Evolutionary conservation across 2,329 filamentous ascomycete species (phyloP), one percentile per base, ranked within the genome.

Genomic region (Colletotrichum tabaci): DNA sequence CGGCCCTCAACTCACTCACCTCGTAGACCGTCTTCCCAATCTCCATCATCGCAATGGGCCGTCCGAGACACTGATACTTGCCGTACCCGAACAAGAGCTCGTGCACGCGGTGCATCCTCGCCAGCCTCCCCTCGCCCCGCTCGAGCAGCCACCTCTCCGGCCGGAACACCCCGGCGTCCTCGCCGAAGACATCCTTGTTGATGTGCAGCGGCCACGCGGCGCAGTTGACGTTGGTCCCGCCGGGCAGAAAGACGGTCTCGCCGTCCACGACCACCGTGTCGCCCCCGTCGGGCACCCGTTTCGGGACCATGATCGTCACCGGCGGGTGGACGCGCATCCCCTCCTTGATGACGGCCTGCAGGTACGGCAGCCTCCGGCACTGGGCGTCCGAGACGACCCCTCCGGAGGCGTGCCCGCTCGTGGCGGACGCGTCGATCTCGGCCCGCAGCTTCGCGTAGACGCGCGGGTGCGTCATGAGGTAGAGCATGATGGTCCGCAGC

Each of bases 111-210:
- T 79, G 74, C 80, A 85, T 86, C 0, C 73, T 75, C 38, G 71
- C 77, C 18, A 82, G 72, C 47, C 80, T 76, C 0, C 77, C 77
- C 1, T 74, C 74, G 0, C 79, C 76, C 4, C 77, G 78, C 10
- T 68, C 71, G 1, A 92, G 79, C 86, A 92, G 79, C 82, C 89
- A 90, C 30, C 90, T 79, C 75, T 91, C 89, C 0, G 90, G 90
- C 4, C 86, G 79, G 75, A 87, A 92, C 0, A 77, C 76, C 53
- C 90, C 85, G 0, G 87, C 85, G 73, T 92, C 87, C 0, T 82
- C 76, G 1, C 90, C 90, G 71, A 91, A 92, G 9, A 91, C 78
- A 30, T 87, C 84, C 7, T 84, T 82, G 5, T 87, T 82, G 0
- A 87, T 84, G 74, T 92, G 89, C 9, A 92, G 78, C 21, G 66